A percentile compares a stretch with the other conserved stretches of the same genome.
phyloP scores from a whole-genome alignment of 2,329 filamentous ascomycete species.

The Trematosphaeria pertusa region DNA sequence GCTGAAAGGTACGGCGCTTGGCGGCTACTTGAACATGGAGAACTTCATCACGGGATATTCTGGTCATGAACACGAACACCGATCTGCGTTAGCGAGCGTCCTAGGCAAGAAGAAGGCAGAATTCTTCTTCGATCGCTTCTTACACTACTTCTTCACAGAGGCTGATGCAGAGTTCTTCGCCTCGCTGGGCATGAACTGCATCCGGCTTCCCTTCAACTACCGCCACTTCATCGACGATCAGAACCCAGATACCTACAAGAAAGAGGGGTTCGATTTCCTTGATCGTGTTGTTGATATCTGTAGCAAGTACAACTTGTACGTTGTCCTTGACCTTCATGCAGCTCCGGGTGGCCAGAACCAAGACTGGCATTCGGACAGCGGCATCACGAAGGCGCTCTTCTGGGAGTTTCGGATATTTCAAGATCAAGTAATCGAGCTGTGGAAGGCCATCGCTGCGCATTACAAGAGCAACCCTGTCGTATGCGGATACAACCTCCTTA shows the following conservation, averaged over 20 bases:
- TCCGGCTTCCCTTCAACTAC: slow-evolving; percentile 21
- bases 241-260: slow-evolving; percentile 13
- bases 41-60: slow-evolving; percentile 25
- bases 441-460: slow-evolving; percentile 14
- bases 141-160: slow-evolving; percentile 25
- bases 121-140: slow-evolving; percentile 21
- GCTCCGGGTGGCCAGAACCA: slow-evolving; percentile 26
- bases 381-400: slow-evolving; percentile 20
- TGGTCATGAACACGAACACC: slow-evolving; percentile 23
- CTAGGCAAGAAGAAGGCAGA: slow-evolving; percentile 19
- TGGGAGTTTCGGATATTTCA: slow-evolving; percentile 21
- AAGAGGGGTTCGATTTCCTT: slow-evolving; percentile 15
- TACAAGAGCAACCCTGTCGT: slow-evolving; percentile 16
- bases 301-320: slow-evolving; percentile 18
- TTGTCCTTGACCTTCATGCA: slow-evolving; percentile 22
- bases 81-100: slow-evolving; percentile 12
- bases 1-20: slow-evolving; percentile 22
- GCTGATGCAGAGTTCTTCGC: slow-evolving; percentile 21
- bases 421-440: slow-evolving; percentile 18
- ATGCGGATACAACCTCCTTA: slow-evolving; percentile 22
- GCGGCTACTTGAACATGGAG: slow-evolving; percentile 25
- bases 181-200: slow-evolving; percentile 17
- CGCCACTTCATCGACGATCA: slow-evolving; percentile 18
- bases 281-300: slow-evolving; percentile 16
- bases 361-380: slow-evolving; percentile 22